phyloP scores from a whole-genome alignment of 108 stramenopile species.

The Cyclotella distinguenda region DNA sequence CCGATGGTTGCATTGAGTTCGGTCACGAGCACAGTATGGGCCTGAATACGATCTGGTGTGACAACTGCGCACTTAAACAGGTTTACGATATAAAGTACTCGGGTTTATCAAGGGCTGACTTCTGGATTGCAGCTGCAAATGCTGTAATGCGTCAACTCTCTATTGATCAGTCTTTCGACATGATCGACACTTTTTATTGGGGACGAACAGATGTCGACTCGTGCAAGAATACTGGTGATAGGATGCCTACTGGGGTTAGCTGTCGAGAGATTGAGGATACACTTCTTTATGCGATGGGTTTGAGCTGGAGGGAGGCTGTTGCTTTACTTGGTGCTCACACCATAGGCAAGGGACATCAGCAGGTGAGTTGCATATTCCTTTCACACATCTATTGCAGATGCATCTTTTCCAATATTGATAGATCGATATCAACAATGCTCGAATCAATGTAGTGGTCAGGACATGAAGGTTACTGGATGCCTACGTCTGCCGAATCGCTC shows the following conservation, averaged over 20 bases:
- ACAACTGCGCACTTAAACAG: slow-evolving; percentile 10
- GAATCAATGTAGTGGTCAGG: slow-evolving; percentile 22
- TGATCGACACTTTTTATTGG: slow-evolving; percentile 31
- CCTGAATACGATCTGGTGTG: slow-evolving; percentile 36
- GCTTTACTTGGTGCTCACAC: slow-evolving; percentile 46
- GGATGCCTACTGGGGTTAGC: slow-evolving; percentile 14
- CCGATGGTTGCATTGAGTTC: slow-evolving; percentile 39
- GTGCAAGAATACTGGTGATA: slow-evolving; percentile 10
- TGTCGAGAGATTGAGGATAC: slow-evolving; percentile 27
- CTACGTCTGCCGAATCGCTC: slow-evolving; percentile 7
- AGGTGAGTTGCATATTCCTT: slow-evolving; percentile 15
- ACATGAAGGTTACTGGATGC: slow-evolving; percentile 44
- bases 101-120: slow-evolving; percentile 28
- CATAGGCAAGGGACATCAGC: slow-evolving; percentile 19
- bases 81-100: slow-evolving; percentile 28
- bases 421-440: too few relatives aligned
- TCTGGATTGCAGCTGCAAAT: slow-evolving; percentile 43
- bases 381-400: too few relatives aligned
- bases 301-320: slow-evolving; percentile 41
- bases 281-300: slow-evolving; percentile 28
- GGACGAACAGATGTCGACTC: slow-evolving; percentile 16
- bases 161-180: slow-evolving; percentile 15
- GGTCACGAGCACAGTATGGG: slow-evolving; percentile 24
- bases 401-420: too few relatives aligned
- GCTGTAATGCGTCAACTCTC: too few relatives aligned